phyloP scores from a whole-genome alignment of 805 yeast genomes.

The Schwanniomyces polymorphus region DNA sequence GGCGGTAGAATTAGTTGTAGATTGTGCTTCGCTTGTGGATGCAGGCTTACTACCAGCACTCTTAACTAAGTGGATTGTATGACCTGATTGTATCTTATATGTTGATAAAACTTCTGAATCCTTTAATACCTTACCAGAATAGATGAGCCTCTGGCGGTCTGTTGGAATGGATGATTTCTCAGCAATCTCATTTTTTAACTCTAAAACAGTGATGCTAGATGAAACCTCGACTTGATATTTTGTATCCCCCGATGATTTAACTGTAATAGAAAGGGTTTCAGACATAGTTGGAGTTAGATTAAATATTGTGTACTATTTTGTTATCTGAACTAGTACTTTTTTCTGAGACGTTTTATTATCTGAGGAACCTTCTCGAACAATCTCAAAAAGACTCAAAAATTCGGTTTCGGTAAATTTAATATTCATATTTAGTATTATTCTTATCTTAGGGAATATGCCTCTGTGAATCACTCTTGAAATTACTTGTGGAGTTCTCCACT shows the following conservation, averaged over 20 bases:
- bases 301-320: conserved; percentile 2
- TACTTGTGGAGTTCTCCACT: too few species aligned
- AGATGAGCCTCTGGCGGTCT: conserved; percentile 84
- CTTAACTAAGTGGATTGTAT: conserved; percentile 86
- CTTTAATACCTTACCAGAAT: conserved; percentile 90
- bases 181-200: conserved; percentile 67
- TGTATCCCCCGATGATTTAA: conserved; percentile 68
- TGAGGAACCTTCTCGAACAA: conserved; percentile 1
- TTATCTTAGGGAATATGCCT: too few species aligned
- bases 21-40: conserved; percentile 21
- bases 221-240: conserved; percentile 67
- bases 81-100: conserved; percentile 83
- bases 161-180: conserved; percentile 64
- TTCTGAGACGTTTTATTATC: neutral
- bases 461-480: too few species aligned
- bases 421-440: too few species aligned
- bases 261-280: conserved; percentile 27
- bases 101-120: conserved; percentile 72
- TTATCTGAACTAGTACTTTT: neutral
- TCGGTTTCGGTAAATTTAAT: too few species aligned
- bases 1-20: conserved; percentile 18
- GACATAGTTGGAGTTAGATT: conserved; percentile 17
- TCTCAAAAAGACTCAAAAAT: neutral
- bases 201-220: conserved; percentile 56
- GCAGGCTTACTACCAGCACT: conserved; percentile 52